Evolutionary conservation across 257 asterid species (phyloP).

Genomic region (Plantago elongata): DNA sequence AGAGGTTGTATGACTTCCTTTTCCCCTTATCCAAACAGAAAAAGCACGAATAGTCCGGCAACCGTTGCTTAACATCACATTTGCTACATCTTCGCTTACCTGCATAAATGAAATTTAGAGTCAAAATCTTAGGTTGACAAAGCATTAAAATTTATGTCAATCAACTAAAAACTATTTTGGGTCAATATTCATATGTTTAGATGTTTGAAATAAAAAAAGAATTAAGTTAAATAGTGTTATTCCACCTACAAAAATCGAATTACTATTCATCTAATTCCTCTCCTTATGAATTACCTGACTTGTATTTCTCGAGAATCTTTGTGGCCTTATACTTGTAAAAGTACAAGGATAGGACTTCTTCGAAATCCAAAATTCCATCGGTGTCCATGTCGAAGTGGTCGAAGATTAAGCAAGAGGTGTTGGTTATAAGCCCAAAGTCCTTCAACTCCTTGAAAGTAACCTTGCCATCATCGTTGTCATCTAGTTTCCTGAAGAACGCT

Average conservation of each 20-base stretch:
- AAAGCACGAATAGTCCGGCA: neutral
- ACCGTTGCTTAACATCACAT: neutral
- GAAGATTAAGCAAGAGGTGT: neutral
- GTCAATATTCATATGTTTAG: too few species aligned
- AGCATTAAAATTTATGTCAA: neutral
- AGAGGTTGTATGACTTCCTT: neutral
- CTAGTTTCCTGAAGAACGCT: neutral
- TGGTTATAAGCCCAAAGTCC: neutral
- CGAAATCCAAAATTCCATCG: neutral
- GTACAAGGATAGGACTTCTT: neutral
- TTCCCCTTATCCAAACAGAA: neutral
- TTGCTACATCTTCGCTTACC: neutral
- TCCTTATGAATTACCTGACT: neutral
- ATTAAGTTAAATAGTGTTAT: too few species aligned
- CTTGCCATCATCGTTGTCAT: neutral
- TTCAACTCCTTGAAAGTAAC: conserved; percentile 1
- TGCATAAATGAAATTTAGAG: neutral
- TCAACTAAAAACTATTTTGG: neutral
- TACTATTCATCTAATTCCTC: too few species aligned
- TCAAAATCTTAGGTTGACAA: neutral
- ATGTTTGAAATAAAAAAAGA: too few species aligned
- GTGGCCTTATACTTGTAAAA: neutral
- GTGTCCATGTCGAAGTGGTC: neutral
- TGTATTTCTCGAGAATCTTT: neutral
- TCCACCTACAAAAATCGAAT: neutral